A percentile compares a stretch with the other conserved stretches of the same genome.
phyloP scores from a whole-genome alignment of 768 basidiomycete species.

The Lactarius evosmus region DNA sequence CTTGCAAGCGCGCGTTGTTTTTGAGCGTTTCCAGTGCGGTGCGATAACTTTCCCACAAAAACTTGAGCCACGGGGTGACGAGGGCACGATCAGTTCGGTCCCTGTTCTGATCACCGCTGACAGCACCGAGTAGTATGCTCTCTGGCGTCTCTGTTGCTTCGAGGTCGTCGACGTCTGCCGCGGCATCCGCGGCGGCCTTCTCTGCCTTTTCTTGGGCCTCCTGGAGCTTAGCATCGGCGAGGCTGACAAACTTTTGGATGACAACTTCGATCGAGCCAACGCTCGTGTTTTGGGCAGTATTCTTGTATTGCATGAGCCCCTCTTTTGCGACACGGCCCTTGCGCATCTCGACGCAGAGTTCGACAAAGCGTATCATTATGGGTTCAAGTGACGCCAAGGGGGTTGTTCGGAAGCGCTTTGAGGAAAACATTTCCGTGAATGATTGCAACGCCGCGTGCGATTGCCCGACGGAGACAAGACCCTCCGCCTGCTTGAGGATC shows the following conservation, averaged over 20 bases:
- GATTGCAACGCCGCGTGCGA: slow-evolving; percentile 87
- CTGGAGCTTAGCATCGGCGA: slow-evolving; percentile 76
- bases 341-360: slow-evolving; percentile 92
- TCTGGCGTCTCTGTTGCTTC: slow-evolving; percentile 95
- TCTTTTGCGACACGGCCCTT: slow-evolving; percentile 93
- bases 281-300: slow-evolving; percentile 91
- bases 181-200: slow-evolving; percentile 52
- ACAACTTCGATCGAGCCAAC: slow-evolving; percentile 91
- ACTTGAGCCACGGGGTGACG: slow-evolving; percentile 96
- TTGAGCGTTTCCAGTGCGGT: slow-evolving; percentile 94
- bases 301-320: slow-evolving; percentile 96
- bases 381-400: slow-evolving; percentile 88
- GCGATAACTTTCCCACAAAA: slow-evolving; percentile 98
- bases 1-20: slow-evolving; percentile 89
- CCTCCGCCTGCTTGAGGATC: slow-evolving; percentile 89
- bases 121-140: slow-evolving; percentile 85
- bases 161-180: slow-evolving; percentile 87
- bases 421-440: slow-evolving; percentile 87
- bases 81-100: slow-evolving; percentile 93
- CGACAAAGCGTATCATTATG: slow-evolving; percentile 93
- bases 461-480: slow-evolving; percentile 89
- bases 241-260: slow-evolving; percentile 78
- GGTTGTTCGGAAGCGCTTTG: slow-evolving; percentile 91
- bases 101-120: slow-evolving; percentile 86
- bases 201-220: slow-evolving; percentile 87